phyloP scores from a whole-genome alignment of 164 flowering plant genomes.

The Vitis amurensis region DNA sequence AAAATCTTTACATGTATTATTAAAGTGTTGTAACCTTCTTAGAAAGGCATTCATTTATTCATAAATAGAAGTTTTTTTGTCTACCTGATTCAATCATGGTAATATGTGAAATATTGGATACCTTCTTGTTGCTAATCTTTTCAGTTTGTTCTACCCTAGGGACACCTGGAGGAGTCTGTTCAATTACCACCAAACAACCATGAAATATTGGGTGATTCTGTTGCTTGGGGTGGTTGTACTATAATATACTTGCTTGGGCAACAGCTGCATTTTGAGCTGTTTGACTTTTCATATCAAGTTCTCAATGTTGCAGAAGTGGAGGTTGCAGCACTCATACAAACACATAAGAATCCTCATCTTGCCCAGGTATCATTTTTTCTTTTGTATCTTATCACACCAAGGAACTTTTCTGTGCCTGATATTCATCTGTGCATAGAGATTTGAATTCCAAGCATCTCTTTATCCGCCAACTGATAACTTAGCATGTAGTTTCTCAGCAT shows the following conservation, averaged over 20 bases:
- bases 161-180: slow-evolving; percentile 71
- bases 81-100: neutral
- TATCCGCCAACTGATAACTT: too few species aligned
- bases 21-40: too few species aligned
- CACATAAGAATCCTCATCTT: slow-evolving; percentile 47
- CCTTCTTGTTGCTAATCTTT: slow-evolving; percentile 5
- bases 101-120: neutral
- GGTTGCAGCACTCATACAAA: slow-evolving; percentile 36
- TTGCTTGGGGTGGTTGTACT: slow-evolving; percentile 99
- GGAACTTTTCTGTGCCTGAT: too few species aligned
- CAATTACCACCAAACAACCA: slow-evolving; percentile 44
- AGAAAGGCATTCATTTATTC: too few species aligned
- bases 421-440: too few species aligned
- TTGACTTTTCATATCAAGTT: slow-evolving; percentile 95
- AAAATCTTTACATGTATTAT: too few species aligned
- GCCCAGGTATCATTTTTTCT: slow-evolving; percentile 48
- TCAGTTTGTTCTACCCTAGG: slow-evolving; percentile 36
- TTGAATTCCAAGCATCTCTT: too few species aligned
- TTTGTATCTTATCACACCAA: neutral
- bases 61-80: too few species aligned
- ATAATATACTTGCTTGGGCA: slow-evolving; percentile 94
- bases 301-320: slow-evolving; percentile 96
- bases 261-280: slow-evolving; percentile 93
- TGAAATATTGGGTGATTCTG: slow-evolving; percentile 84
- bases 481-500: too few species aligned